Evolutionary conservation across 306 rosid species (phyloP), one percentile per base, ranked within the genome.

Genomic region (Cucumis melo): DNA sequence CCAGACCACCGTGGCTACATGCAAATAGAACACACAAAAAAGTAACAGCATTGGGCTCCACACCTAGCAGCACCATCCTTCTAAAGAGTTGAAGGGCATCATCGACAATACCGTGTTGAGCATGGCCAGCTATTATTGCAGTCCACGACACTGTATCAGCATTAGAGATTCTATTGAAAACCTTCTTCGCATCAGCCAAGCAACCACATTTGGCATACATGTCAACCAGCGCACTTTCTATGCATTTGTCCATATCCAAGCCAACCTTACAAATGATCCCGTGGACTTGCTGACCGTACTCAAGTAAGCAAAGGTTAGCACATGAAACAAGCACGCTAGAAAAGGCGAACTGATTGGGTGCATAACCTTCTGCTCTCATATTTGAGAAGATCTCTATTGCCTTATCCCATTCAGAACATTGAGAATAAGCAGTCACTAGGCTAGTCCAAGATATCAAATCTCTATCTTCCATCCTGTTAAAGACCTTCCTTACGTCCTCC

Each of bases 371-470:
- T 65, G 77, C 81, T 42, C 84, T 81, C 91, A 92, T 89, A 76
- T 59, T 81, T 19, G 89, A 84, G 84, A 92, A 92, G 82, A 84
- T 82, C 64, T 76, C 51, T 71, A 89, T 64, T 70, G 91, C 96
- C 81, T 87, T 83, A 79, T 78, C 91, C 87, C 88, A 87, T 66
- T 87, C 86, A 39, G 84, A 88, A 84, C 77, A 81, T 76, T 89
- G 90, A 81, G 89, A 89, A 79, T 78, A 87, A 79, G 93, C 89
- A 57, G 88, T 76, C 71, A 91, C 80, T 80, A 87, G 61, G 36
- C 93, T 88, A 39, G 97, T 91, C 95, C 97, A 89, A 70, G 97
- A 87, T 24, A 92, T 89, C 77, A 88, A 68, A 71, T 90, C 93
- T 86, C 86, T 92, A 85, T 84, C 95, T 80, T 85, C 89, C 85